Evolutionary conservation across 805 yeast species (phyloP), one percentile per base, ranked within the genome.

Genomic region (Tetrapisispora fleetii): DNA sequence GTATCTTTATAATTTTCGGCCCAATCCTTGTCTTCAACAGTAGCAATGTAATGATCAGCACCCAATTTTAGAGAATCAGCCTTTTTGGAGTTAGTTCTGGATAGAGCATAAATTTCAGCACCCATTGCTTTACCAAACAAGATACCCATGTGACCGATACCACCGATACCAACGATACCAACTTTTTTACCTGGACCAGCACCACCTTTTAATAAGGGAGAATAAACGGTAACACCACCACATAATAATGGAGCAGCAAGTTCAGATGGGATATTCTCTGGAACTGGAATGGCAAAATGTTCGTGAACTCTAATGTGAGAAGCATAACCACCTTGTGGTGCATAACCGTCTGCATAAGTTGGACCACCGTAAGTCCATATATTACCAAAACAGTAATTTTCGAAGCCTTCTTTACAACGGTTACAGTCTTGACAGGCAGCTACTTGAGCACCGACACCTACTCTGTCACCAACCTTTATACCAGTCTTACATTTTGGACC

Each of bases 371-470:
- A 84, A 21, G 91, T 83, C 45, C 69, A 65, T 43, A 73, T 72
- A 16, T 54, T 43, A 14, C 71, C 60, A 13, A 62, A 43, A 68
- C 95, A 85, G 70, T 77, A 78, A 53, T 68, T 73, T 55, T 81
- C 83, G 60, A 80, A 74, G 55, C 70, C 73, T 37, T 59, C 52
- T 21, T 70, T 62, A 72, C 89, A 86, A 58, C 79, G 71, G 43
- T 70, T 58, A 68, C 95, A 86, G 16, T 75, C 67, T 48, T 72
- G 64, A 69, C 95, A 85, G 37, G 84, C 70, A 50, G 67, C 69
- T 24, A 74, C 70, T 59, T 78, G 81, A 24, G 93, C 91, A 56
- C 95, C 95, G 45, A 84, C 75, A 48, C 91, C 95, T 27, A 84
- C 93, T 54, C 87, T 72, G 54, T 86, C 82, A 48, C 95, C 95